Evolutionary conservation across 768 basidiomycete genomes (phyloP).

Genomic region (Cyclocybe cylindracea): DNA sequence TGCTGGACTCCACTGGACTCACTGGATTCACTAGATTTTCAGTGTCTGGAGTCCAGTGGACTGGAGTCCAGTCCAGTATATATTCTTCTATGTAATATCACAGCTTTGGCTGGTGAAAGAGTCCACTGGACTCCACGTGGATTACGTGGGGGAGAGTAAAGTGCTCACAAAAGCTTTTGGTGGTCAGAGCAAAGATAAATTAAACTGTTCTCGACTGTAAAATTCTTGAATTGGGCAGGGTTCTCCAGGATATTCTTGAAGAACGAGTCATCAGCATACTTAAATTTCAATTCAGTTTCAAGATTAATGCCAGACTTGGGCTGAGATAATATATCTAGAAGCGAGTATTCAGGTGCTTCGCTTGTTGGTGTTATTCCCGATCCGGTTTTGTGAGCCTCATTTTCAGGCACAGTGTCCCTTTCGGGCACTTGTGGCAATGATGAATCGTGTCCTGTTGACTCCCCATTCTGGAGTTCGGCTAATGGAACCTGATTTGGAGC

Average conservation of each 20-base stretch:
- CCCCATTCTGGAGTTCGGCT: no score
- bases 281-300: background rate
- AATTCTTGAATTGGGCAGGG: slow-evolving; percentile 19
- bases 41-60: no score
- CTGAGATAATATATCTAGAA: background rate
- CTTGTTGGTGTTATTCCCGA: background rate
- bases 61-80: no score
- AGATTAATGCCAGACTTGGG: slow-evolving; percentile 1
- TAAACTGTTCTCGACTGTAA: slow-evolving; percentile 13
- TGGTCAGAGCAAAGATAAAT: slow-evolving; percentile 15
- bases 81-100: no score
- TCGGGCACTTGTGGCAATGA: background rate
- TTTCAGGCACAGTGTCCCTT: background rate
- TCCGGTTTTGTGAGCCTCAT: background rate
- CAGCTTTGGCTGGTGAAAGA: no score
- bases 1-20: no score
- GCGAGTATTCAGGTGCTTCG: background rate
- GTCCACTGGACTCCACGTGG: no score
- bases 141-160: no score
- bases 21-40: no score
- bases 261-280: slow-evolving; percentile 15
- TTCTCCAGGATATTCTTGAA: slow-evolving; percentile 17
- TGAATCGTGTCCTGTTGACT: no score
- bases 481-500: background rate
- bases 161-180: slow-evolving; percentile 14